These are phyloP conservation scores for Fusarium metavorans DNA, from an alignment of 2,329 filamentous ascomycete species.

Conservation along the genomic window DNA sequence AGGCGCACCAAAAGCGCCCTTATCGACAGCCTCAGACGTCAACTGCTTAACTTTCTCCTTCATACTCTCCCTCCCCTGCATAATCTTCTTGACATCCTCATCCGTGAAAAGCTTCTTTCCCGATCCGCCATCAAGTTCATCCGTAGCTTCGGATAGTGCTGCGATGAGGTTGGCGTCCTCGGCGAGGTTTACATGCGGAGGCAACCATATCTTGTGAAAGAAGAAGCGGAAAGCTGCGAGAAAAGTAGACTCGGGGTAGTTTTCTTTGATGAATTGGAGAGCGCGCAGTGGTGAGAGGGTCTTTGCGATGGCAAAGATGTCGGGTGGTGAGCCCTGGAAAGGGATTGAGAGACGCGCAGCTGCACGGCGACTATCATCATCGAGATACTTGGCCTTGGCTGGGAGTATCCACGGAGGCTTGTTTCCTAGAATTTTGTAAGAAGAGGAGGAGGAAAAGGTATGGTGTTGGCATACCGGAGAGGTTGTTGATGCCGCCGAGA, in stretches of 20 bases:
- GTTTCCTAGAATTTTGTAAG: slow-evolving; percentile 66
- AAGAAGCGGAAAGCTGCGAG: slow-evolving; percentile 66
- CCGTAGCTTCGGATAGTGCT: slow-evolving; percentile 49
- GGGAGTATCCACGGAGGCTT: slow-evolving; percentile 79
- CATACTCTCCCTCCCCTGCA: slow-evolving; percentile 63
- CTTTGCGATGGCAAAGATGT: slow-evolving; percentile 58
- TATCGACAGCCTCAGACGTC: slow-evolving; percentile 71
- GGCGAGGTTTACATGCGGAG: slow-evolving; percentile 68
- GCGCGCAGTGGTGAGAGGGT: slow-evolving; percentile 72
- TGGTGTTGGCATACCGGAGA: slow-evolving; percentile 58
- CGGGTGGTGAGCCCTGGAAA: slow-evolving; percentile 52
- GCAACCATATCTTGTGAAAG: slow-evolving; percentile 73
- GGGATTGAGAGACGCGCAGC: slow-evolving; percentile 53
- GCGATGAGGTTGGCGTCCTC: slow-evolving; percentile 65
- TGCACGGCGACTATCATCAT: slow-evolving; percentile 55
- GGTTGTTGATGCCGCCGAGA: slow-evolving; percentile 74
- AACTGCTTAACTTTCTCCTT: slow-evolving; percentile 62
- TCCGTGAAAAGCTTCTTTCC: slow-evolving; percentile 58
- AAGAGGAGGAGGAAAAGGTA: background rate
- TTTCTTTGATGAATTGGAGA: slow-evolving; percentile 74
- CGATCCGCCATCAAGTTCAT: slow-evolving; percentile 35
- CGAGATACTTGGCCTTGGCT: slow-evolving; percentile 72
- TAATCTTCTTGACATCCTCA: slow-evolving; percentile 66
- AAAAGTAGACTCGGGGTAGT: slow-evolving; percentile 62
- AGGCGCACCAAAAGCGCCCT: slow-evolving; percentile 80